Conservation (phyloP, 345 rosid genomes). For the Populus davidiana region DNA sequence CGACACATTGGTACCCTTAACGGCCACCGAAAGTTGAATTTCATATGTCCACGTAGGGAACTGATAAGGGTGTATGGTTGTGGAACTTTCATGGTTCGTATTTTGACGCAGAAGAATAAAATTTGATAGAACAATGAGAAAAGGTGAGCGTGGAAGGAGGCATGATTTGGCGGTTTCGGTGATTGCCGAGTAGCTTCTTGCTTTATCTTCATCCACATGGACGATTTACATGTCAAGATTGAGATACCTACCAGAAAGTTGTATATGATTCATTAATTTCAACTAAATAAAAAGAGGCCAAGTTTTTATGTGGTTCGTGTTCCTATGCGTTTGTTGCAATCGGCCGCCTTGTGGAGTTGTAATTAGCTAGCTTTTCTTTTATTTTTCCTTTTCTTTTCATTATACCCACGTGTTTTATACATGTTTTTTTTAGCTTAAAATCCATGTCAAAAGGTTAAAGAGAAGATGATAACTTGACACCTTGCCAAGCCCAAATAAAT, state of each 20-base stretch:
- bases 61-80: not conserved
- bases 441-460: too few species aligned
- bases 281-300: too few species aligned
- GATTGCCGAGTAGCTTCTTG: constrained; percentile 21
- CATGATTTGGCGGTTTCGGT: constrained; percentile 6
- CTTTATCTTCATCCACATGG: constrained; percentile 20
- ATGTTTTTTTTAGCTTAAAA: too few species aligned
- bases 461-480: accelerated
- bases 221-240: not conserved
- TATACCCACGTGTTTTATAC: too few species aligned
- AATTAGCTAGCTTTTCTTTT: too few species aligned
- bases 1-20: not conserved
- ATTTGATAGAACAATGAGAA: too few species aligned
- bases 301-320: too few species aligned
- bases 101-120: not conserved
- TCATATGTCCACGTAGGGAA: constrained; percentile 16
- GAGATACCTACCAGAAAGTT: not conserved
- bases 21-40: constrained; percentile 24
- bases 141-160: not conserved
- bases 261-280: too few species aligned
- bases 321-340: too few species aligned
- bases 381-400: too few species aligned
- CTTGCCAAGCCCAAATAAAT: accelerated
- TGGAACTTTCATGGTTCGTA: too few species aligned
- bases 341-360: too few species aligned